Evolutionary conservation across 495 filamentous ascomycete genomes (phyloP), one percentile per base, ranked within the genome.

Genomic region (Bathelium albidoporum): DNA sequence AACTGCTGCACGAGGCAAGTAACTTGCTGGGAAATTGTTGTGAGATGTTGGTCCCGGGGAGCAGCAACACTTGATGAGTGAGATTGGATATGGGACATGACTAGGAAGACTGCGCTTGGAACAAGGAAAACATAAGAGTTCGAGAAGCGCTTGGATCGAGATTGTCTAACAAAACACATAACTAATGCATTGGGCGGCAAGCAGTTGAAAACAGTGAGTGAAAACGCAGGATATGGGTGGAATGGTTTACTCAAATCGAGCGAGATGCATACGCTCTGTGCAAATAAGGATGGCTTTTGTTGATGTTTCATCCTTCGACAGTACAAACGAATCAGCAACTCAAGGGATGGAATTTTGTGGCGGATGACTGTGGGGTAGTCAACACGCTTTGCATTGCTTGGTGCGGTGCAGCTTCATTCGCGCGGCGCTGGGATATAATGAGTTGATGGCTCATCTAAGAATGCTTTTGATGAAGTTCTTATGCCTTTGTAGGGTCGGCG

Each of bases 1-100:
- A 97, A 76, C 74, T 98, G 65, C 76, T 97, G 61, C 84, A 89
- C 59, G 94, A 98, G 73, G 94, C 91, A 53, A 86, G 86, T 58
- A 85, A 82, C 49, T 75, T 97, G 67, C 74, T 98, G 70, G 82
- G 80, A 59, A 93, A 91, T 71, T 95, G 90, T 72, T 87, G 95
- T 61, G 74, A 78, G 11, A 85, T 87, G 77, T 66, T 87, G n/a
- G 39, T 69, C 4, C 29, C 29, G 9, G 61, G 61, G 52, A 60
- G 58, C 32, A 60, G 49, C 24, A 29, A 55, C 16, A 29, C 49
- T 26, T 55, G 49, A 55, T 28, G 49, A 55, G 24, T 12, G 9
- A 29, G 20, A 1, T 28, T 28, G 20, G 11, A 55, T 11, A 11
- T 9, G n/a, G n/a, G n/a, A n/a, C n/a, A n/a, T n/a, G n/a, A n/a